Conservation (phyloP, 192 early-diverging fungal species). For the Backusella mclennaniae region DNA sequence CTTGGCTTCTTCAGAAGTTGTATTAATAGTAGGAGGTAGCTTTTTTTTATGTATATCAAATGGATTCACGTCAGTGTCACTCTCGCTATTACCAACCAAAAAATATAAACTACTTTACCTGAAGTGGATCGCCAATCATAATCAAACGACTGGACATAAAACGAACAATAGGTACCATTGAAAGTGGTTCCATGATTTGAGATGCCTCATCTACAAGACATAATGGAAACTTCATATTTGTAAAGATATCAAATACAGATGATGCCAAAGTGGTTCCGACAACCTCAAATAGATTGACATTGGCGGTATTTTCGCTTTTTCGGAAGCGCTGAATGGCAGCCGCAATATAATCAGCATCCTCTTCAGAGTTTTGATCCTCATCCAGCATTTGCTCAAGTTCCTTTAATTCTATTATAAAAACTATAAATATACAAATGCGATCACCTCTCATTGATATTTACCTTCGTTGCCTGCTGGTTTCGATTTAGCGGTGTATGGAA, state of each 20-base stretch:
- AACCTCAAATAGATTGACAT: constrained; percentile 50
- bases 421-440: too few relatives aligned
- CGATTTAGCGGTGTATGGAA: constrained; percentile 59
- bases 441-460: constrained; percentile 3
- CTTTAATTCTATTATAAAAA: constrained; percentile 57
- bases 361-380: constrained; percentile 42
- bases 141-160: constrained; percentile 61
- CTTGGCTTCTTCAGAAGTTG: constrained; percentile 35
- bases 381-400: constrained; percentile 78
- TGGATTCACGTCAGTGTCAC: background rate
- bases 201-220: constrained; percentile 86
- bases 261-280: constrained; percentile 83
- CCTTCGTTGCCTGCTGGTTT: constrained; percentile 33
- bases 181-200: constrained; percentile 88
- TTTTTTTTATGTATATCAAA: constrained; percentile 22
- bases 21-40: constrained; percentile 80
- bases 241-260: constrained; percentile 70
- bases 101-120: constrained; percentile 11
- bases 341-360: constrained; percentile 45
- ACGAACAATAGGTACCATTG: constrained; percentile 72
- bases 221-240: constrained; percentile 55
- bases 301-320: constrained; percentile 48
- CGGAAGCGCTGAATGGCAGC: constrained; percentile 54
- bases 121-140: constrained; percentile 86
- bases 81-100: background rate